These are phyloP conservation scores for Cordyceps fumosorosea DNA, from an alignment of 2,329 filamentous ascomycete genomes.

Conservation along the genomic window DNA sequence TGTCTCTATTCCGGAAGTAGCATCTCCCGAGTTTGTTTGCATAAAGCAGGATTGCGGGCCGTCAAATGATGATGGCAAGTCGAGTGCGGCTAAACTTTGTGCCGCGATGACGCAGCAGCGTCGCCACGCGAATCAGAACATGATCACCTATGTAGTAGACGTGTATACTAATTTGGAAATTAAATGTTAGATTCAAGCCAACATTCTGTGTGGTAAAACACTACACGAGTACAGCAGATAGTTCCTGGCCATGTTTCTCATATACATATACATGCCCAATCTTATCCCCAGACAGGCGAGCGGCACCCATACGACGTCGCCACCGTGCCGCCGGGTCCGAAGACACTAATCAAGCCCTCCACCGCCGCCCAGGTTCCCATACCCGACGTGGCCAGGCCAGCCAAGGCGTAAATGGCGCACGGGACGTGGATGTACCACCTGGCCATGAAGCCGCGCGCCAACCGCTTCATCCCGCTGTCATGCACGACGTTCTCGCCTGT, in stretches of 20 bases:
- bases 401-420: not conserved
- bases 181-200: too few species aligned
- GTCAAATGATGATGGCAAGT: too few species aligned
- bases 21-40: too few species aligned
- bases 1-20: too few species aligned
- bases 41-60: too few species aligned
- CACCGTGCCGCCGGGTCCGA: conserved; percentile 4
- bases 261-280: not conserved
- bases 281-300: conserved; percentile 5
- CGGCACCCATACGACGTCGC: conserved; percentile 9
- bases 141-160: not conserved
- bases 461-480: not conserved
- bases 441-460: conserved; percentile 4
- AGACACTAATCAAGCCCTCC: conserved; percentile 3
- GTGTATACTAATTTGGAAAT: too few species aligned
- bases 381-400: conserved; percentile 4
- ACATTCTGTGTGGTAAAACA: too few species aligned
- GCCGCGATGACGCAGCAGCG: not conserved
- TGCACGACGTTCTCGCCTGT: conserved; percentile 1
- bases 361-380: conserved; percentile 12
- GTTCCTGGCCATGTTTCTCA: not conserved
- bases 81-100: too few species aligned
- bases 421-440: conserved; percentile 1
- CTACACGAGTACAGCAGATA: too few species aligned
- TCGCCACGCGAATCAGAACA: not conserved